Evolutionary conservation across 805 yeast species (phyloP), one percentile per base, ranked within the genome.

Genomic region (Candida andamanensis): DNA sequence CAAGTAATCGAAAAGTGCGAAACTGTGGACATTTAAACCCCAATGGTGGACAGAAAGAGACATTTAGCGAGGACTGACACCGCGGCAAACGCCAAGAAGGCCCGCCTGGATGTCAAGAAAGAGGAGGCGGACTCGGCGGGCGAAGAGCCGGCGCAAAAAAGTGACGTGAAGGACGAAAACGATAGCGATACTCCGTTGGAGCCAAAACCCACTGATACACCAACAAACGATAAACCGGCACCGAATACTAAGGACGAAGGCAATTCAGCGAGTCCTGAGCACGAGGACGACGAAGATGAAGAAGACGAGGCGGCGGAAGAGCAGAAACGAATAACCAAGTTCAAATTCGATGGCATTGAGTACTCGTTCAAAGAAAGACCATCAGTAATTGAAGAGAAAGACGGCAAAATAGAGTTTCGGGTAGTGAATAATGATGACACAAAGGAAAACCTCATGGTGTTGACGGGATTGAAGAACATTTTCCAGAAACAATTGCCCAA

Each of bases 401-500:
- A 86, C 40, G 95, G 95, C 0, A 79, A 82, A 45, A 92, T 92
- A 39, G 96, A 90, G 56, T 90, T 92, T 50, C 69, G 97, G 35
- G 99, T 92, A 19, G 99, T 92, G 17, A 92, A 92, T 58, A 90
- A 92, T 60, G 97, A 92, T 55, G 85, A 87, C 51, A 70, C 87
- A 2, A 72, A 72, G 39, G 98, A 92, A 48, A 85, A 76, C 55
- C 66, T 92, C 67, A 85, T 92, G 69, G 90, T 92, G 30, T 65
- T 92, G 41, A 92, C 97, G 0, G 99, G 99, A 1, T 61, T 92
- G 41, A 92, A 92, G 59, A 92, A 90, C 54, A 90, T 92, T 43
- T 92, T 92, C 57, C 98, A 92, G 55, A 89, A 89, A 50, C 99
- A 92, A 60, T 71, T 92, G 41, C 99, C 99, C 2, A 90, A 92